Conservation (phyloP, 1,139 yeast species). For the Taiozyma onychis region DNA sequence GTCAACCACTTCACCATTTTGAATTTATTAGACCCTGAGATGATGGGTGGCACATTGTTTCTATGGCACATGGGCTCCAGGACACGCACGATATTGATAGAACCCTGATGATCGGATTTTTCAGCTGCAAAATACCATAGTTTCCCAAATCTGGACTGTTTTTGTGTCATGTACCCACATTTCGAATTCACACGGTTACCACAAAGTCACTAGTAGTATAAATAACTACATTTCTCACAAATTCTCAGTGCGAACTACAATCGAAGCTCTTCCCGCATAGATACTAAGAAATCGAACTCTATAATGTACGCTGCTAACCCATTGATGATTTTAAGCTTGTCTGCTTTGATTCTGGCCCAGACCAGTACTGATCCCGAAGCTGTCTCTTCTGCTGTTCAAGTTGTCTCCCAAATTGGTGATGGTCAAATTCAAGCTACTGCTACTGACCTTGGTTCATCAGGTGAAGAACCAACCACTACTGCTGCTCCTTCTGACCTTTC, state of each 20-base stretch:
- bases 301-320: slow-evolving; percentile 2
- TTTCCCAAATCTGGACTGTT: background rate
- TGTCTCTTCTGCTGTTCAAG: background rate
- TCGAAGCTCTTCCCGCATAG: background rate
- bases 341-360: slow-evolving; percentile 5
- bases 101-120: background rate
- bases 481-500: background rate
- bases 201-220: background rate
- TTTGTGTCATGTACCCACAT: slow-evolving; percentile 4
- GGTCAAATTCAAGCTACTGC: slow-evolving; percentile 21
- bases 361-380: slow-evolving; percentile 1
- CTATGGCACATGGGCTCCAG: background rate
- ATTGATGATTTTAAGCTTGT: slow-evolving; percentile 3
- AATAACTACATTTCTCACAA: background rate
- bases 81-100: no score
- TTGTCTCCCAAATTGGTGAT: slow-evolving; percentile 29
- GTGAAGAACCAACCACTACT: slow-evolving; percentile 3
- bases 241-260: background rate
- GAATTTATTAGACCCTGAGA: no score
- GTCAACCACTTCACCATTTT: no score
- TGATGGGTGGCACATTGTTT: background rate
- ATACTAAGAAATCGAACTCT: background rate
- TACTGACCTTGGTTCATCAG: background rate
- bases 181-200: background rate
- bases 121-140: background rate